These are phyloP conservation scores for Ophiostoma sp. DNA, from an alignment of 2,329 filamentous ascomycete species.

Conservation along the genomic window DNA sequence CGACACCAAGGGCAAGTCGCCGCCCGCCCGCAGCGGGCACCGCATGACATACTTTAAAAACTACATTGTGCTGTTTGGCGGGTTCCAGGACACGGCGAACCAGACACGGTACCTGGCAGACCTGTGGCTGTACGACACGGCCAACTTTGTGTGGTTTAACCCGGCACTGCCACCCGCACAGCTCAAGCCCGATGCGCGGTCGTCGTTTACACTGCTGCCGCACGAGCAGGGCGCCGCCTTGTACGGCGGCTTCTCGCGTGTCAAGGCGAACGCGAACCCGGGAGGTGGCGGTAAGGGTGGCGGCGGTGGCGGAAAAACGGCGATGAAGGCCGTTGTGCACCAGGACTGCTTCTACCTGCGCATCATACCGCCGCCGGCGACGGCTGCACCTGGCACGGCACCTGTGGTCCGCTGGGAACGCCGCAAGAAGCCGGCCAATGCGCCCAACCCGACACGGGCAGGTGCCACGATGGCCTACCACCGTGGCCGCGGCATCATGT, in stretches of 20 bases:
- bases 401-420: constrained; percentile 87
- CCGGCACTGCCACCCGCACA: constrained; percentile 74
- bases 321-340: constrained; percentile 84
- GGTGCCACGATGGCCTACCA: constrained; percentile 94
- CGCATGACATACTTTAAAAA: constrained; percentile 97
- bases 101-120: constrained; percentile 93
- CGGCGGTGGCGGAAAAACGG: constrained; percentile 61
- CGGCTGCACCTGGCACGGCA: constrained; percentile 63
- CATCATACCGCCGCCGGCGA: constrained; percentile 69
- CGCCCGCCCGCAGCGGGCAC: constrained; percentile 85
- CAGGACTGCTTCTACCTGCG: constrained; percentile 94
- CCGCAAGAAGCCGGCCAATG: constrained; percentile 87
- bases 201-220: constrained; percentile 87
- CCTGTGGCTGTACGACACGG: constrained; percentile 92
- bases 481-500: constrained; percentile 87
- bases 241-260: constrained; percentile 89
- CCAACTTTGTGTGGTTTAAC: constrained; percentile 80
- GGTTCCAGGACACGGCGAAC: constrained; percentile 95
- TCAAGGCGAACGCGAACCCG: constrained; percentile 70
- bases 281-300: constrained; percentile 57
- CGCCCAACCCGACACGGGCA: constrained; percentile 78
- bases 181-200: constrained; percentile 85
- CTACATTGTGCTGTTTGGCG: constrained; percentile 92
- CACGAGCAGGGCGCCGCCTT: constrained; percentile 87
- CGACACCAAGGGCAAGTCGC: constrained; percentile 73